Conservation (phyloP, 768 basidiomycete species). For the Hydnomerulius pinastri region DNA sequence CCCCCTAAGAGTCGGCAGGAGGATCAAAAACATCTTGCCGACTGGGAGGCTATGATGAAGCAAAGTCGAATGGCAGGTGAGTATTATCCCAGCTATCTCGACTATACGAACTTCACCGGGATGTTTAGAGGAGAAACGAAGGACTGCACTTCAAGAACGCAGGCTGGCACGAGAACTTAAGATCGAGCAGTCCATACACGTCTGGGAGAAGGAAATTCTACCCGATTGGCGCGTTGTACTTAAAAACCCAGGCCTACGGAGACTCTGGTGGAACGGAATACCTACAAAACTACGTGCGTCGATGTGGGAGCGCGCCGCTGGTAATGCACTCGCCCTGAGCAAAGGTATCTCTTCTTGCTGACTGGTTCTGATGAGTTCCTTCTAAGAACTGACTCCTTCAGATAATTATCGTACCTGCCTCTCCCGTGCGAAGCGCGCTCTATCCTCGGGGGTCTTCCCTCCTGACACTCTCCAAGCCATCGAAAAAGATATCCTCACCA, state of each 20-base stretch:
- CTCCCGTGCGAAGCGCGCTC: conserved; percentile 70
- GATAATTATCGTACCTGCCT: conserved; percentile 74
- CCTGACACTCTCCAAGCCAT: conserved; percentile 59
- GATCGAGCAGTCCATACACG: conserved; percentile 66
- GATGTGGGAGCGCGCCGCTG: conserved; percentile 86
- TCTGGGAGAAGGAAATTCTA: conserved; percentile 79
- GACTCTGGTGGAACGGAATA: conserved; percentile 88
- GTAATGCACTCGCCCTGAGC: conserved; percentile 78
- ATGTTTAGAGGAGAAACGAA: conserved; percentile 66
- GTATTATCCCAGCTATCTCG: conserved; percentile 19
- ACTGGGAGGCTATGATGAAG: conserved; percentile 90
- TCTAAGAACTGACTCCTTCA: conserved; percentile 7
- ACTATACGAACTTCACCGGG: conserved; percentile 5
- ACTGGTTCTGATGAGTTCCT: conserved; percentile 8
- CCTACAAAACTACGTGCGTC: conserved; percentile 77
- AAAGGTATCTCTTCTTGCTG: conserved; percentile 55
- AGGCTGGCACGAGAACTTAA: conserved; percentile 62
- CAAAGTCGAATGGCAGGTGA: conserved; percentile 72
- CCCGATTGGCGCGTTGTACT: conserved; percentile 83
- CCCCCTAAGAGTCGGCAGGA: conserved; percentile 80
- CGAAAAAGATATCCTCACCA: conserved; percentile 73
- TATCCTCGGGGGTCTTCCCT: conserved; percentile 68
- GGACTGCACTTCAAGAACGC: conserved; percentile 61
- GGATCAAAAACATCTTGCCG: conserved; percentile 80
- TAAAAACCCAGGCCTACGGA: conserved; percentile 62